Evolutionary conservation across 2,329 filamentous ascomycete genomes (phyloP), one percentile per base, ranked within the genome.

Genomic region (Claviceps digitariae): DNA sequence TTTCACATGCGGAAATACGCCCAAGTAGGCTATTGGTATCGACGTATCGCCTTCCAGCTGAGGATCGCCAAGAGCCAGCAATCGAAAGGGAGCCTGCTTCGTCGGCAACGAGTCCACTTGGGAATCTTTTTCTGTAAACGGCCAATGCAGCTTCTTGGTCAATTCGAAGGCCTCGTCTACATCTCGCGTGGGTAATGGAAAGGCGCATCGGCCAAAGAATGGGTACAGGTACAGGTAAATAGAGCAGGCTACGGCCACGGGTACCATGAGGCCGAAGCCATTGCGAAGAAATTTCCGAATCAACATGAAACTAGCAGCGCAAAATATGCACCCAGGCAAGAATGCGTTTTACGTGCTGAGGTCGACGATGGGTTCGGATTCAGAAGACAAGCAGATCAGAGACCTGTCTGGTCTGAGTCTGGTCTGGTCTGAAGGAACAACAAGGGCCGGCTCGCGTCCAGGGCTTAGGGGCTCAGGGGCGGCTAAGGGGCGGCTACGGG

Each of bases 1-100:
- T 52, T 68, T 69, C 3, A 77, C 60, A 59, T 83, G 77, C 1
- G 79, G 78, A 50, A 83, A 77, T 1, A 72, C 66, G 47, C 74
- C 72, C 40, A 76, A 67, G 57, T 76, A 72, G 38, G 73, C 71
- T 52, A 75, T 76, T 17, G 84, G 86, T 27, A 96, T 83, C 7
- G 87, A 90, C 2, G 86, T 89, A 65, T 95, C 88, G 61, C 91
- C 91, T 70, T 97, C 91, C 52, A 97, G 79, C 67, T 97, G 91
- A 5, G 91, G 91, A 67, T 97, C 91, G 56, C 87, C 91, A 23
- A 97, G 79, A 1, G 90, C 83, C 15, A 97, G 83, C 3, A 97
- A 80, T 54, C 91, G 81, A 63, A 97, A 95, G 0, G 90, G 88
- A 3, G 89, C 87, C 61, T 60, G 61, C 50, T 62, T 63, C 20